phyloP scores from a whole-genome alignment of 2,329 filamentous ascomycete species.

The Fusarium armeniacum region DNA sequence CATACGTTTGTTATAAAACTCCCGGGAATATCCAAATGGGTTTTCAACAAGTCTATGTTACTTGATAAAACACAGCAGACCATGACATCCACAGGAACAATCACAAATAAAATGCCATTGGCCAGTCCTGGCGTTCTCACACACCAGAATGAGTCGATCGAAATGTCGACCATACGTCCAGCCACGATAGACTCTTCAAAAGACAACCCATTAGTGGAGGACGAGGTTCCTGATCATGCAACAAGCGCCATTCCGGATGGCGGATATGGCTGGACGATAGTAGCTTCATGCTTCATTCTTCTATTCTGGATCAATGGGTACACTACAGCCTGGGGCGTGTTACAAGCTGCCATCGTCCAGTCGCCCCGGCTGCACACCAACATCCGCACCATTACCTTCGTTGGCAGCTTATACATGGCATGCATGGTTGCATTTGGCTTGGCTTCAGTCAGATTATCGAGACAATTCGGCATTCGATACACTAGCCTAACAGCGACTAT shows the following conservation, averaged over 20 bases:
- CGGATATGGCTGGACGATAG: constrained; percentile 23
- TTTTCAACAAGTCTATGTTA: not conserved
- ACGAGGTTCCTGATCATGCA: constrained; percentile 13
- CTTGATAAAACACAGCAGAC: not conserved
- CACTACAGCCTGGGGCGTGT: constrained; percentile 7
- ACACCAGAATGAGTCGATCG: not conserved
- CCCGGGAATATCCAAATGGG: not conserved
- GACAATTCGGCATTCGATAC: not conserved
- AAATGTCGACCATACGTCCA: not conserved
- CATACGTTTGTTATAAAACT: not conserved
- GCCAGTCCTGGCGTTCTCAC: not conserved
- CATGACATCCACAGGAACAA: constrained; percentile 1
- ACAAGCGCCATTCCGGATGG: constrained; percentile 16
- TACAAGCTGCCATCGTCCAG: constrained; percentile 8
- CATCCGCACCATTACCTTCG: constrained; percentile 7
- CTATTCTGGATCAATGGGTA: constrained; percentile 18
- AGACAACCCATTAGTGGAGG: not conserved
- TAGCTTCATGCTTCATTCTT: not conserved
- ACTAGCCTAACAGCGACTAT: constrained; percentile 1
- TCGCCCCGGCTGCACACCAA: not conserved
- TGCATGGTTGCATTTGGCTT: constrained; percentile 2
- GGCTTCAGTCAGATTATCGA: not conserved
- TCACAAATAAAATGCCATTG: not conserved
- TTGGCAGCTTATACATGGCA: constrained; percentile 18
- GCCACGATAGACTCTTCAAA: not conserved